A percentile compares a stretch with the other conserved stretches of the same genome.
phyloP scores from a whole-genome alignment of 768 basidiomycete genomes.

The Pleurotus djamor region DNA sequence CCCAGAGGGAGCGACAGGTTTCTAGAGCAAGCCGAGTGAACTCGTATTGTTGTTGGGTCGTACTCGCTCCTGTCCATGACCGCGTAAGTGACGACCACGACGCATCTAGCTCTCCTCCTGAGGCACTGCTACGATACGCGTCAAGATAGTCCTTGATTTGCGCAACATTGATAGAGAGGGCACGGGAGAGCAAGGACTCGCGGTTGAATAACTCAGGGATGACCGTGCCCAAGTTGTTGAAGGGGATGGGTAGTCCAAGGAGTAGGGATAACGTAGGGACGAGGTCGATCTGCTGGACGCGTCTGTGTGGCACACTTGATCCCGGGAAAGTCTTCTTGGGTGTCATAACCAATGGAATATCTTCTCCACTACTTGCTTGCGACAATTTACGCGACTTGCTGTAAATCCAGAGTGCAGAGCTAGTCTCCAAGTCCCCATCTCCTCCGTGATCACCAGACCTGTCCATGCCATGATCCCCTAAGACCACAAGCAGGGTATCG shows the following conservation, averaged over 20 bases:
- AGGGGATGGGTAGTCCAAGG: slow-evolving; percentile 92
- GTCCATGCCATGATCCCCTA: slow-evolving; percentile 99
- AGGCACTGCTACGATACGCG: slow-evolving; percentile 67
- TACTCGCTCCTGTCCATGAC: slow-evolving; percentile 38
- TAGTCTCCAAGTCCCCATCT: slow-evolving; percentile 82
- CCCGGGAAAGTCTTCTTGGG: slow-evolving; percentile 60
- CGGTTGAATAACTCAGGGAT: slow-evolving; percentile 91
- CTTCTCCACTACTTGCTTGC: slow-evolving; percentile 17
- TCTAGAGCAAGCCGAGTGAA: slow-evolving; percentile 64
- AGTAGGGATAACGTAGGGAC: slow-evolving; percentile 86
- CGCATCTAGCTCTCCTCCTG: slow-evolving; percentile 71
- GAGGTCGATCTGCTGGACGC: slow-evolving; percentile 91
- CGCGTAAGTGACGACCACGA: slow-evolving; percentile 53
- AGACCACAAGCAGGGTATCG: slow-evolving; percentile 87
- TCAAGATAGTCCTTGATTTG: slow-evolving; percentile 80
- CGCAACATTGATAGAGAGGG: slow-evolving; percentile 65
- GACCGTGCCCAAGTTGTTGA: slow-evolving; percentile 89
- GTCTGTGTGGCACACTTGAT: slow-evolving; percentile 50
- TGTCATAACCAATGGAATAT: slow-evolving; percentile 53
- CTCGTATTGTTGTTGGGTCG: slow-evolving; percentile 34
- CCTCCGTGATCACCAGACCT: slow-evolving; percentile 93
- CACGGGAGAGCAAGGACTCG: slow-evolving; percentile 44
- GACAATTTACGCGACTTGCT: slow-evolving; percentile 66
- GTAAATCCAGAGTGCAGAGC: slow-evolving; percentile 89
- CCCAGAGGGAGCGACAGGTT: slow-evolving; percentile 87